Percentiles rank a stretch among this genome's conserved stretches.
These are phyloP conservation scores for Wickerhamiella qilinensis DNA, from an alignment of 805 yeast genomes.

Conservation along the genomic window DNA sequence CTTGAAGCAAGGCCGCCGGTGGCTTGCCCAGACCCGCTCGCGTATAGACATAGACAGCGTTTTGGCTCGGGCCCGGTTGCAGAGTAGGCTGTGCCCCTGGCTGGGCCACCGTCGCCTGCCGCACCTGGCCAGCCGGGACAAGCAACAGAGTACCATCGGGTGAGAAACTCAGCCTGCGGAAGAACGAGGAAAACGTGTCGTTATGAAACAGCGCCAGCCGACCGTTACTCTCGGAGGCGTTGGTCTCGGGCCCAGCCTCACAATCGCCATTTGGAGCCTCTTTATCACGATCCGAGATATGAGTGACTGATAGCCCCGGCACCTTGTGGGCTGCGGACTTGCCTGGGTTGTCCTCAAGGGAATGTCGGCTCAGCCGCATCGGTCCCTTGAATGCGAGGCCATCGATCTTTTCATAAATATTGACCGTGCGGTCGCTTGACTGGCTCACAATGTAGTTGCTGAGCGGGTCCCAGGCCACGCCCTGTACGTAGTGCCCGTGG, in stretches of 20 bases:
- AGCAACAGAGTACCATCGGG: conserved; percentile 77
- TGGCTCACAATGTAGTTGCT: conserved; percentile 69
- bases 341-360: too few relatives aligned
- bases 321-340: too few relatives aligned
- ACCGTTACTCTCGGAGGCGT: too few relatives aligned
- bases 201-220: conserved; percentile 37
- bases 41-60: conserved; percentile 68
- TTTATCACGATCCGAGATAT: too few relatives aligned
- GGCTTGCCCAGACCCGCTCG: conserved; percentile 48
- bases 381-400: neutral
- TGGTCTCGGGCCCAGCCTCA: too few relatives aligned
- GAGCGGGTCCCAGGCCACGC: conserved; percentile 89
- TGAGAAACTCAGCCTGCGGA: conserved; percentile 69
- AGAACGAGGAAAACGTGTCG: conserved; percentile 80
- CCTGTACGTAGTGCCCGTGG: conserved; percentile 86
- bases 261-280: too few relatives aligned
- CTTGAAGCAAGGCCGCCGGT: conserved; percentile 70
- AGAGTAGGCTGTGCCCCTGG: too few relatives aligned
- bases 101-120: conserved; percentile 4
- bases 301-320: too few relatives aligned
- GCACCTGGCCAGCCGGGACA: conserved; percentile 58
- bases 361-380: too few relatives aligned
- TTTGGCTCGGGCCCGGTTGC: conserved; percentile 19
- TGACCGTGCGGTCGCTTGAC: conserved; percentile 74
- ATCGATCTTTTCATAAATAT: conserved; percentile 37